Evolutionary conservation across 495 filamentous ascomycete genomes (phyloP).

Genomic region (Hypoxylon intermedium): DNA sequence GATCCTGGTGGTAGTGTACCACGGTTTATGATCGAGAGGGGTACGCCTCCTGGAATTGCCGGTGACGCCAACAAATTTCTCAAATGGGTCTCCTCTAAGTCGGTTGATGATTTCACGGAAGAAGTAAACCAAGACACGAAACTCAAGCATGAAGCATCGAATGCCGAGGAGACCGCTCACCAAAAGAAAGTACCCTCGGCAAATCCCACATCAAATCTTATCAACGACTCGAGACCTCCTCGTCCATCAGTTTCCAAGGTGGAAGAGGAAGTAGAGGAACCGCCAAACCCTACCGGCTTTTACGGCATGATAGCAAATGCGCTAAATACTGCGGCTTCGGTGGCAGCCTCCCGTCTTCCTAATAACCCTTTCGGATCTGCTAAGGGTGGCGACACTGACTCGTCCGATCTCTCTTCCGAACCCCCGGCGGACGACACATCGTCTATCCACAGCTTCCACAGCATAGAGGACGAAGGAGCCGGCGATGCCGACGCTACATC

Average conservation of each 20-base stretch:
- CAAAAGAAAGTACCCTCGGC: conserved; percentile 16
- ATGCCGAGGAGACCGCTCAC: conserved; percentile 16
- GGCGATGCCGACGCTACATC: conserved; percentile 39
- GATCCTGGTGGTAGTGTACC: conserved; percentile 93
- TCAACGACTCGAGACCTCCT: not conserved
- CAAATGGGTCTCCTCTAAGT: conserved; percentile 75
- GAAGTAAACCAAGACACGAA: conserved; percentile 22
- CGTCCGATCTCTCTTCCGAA: conserved; percentile 23
- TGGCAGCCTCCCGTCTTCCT: conserved; percentile 47
- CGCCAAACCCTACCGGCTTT: conserved; percentile 57
- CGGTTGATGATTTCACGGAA: conserved; percentile 51
- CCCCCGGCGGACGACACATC: conserved; percentile 39
- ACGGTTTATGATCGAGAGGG: conserved; percentile 91
- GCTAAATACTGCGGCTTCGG: conserved; percentile 51
- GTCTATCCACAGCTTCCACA: conserved; percentile 54
- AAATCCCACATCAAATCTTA: conserved; percentile 9
- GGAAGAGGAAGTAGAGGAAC: conserved; percentile 43
- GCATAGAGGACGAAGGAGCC: conserved; percentile 34
- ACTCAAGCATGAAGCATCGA: conserved; percentile 24
- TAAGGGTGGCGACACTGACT: conserved; percentile 44
- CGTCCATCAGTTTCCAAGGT: conserved; percentile 15
- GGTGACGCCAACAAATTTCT: conserved; percentile 84
- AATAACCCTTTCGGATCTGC: conserved; percentile 40
- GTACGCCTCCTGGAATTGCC: conserved; percentile 84
- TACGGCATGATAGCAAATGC: conserved; percentile 59